Percentiles rank a stretch among this genome's conserved stretches.
phyloP scores from a whole-genome alignment of 2,329 filamentous ascomycete genomes.

The Aspergillus persii region DNA sequence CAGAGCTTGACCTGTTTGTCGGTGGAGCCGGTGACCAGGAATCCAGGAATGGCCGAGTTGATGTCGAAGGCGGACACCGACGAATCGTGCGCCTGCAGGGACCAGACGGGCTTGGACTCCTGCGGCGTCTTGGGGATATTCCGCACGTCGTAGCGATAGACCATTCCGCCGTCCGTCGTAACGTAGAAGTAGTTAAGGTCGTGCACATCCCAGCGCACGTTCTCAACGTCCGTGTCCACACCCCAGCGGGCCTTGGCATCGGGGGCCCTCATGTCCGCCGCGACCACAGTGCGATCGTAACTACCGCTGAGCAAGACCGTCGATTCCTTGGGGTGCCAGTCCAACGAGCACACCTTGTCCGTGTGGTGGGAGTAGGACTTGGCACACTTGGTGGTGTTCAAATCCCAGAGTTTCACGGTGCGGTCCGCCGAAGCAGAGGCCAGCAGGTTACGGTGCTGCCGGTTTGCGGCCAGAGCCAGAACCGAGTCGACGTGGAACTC shows the following conservation, averaged over 20 bases:
- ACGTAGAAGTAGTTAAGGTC: slow-evolving; percentile 92
- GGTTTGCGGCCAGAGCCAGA: slow-evolving; percentile 85
- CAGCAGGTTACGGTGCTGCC: slow-evolving; percentile 88
- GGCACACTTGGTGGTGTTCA: slow-evolving; percentile 86
- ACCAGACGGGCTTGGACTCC: slow-evolving; percentile 84
- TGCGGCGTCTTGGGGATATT: slow-evolving; percentile 70
- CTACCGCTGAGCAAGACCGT: slow-evolving; percentile 89
- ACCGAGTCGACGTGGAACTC: slow-evolving; percentile 93
- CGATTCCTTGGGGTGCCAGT: slow-evolving; percentile 86
- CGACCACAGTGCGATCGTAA: slow-evolving; percentile 90
- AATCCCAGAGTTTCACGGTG: slow-evolving; percentile 96
- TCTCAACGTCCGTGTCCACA: slow-evolving; percentile 94
- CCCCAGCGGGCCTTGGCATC: slow-evolving; percentile 84
- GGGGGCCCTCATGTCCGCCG: slow-evolving; percentile 93
- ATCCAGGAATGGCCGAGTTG: slow-evolving; percentile 85
- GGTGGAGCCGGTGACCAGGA: slow-evolving; percentile 87
- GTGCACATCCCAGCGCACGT: slow-evolving; percentile 88
- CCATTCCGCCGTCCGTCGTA: slow-evolving; percentile 84
- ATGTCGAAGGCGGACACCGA: slow-evolving; percentile 90
- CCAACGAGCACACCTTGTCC: slow-evolving; percentile 94
- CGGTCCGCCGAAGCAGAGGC: slow-evolving; percentile 95
- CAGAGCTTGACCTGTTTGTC: slow-evolving; percentile 96
- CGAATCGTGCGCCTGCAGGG: slow-evolving; percentile 90
- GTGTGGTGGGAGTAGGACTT: slow-evolving; percentile 96
- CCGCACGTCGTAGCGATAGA: slow-evolving; percentile 89